phyloP scores from a whole-genome alignment of 257 asterid genomes.

The Lantana camara region DNA sequence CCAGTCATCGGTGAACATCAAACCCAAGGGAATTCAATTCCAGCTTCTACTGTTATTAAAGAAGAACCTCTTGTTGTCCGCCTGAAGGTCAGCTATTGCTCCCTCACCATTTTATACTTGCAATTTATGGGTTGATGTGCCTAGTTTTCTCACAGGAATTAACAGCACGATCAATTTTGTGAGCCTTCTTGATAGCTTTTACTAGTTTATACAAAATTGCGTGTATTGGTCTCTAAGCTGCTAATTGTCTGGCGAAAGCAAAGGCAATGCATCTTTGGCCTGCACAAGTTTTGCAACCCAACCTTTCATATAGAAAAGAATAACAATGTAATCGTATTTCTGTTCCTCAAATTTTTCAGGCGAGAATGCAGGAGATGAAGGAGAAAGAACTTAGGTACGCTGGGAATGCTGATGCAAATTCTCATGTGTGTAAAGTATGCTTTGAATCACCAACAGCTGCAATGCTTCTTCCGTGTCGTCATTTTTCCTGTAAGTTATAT shows the following conservation, averaged over 20 bases:
- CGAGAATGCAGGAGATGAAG: slow-evolving; percentile 95
- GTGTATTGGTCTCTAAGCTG: not conserved
- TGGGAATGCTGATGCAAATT: slow-evolving; percentile 79
- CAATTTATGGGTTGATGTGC: not conserved
- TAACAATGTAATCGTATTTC: slow-evolving; percentile 15
- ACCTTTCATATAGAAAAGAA: slow-evolving; percentile 7
- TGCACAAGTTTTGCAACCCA: not conserved
- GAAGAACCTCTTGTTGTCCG: slow-evolving; percentile 92
- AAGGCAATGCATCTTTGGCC: not conserved
- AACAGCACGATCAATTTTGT: not conserved
- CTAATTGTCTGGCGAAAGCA: not conserved
- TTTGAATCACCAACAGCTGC: slow-evolving; percentile 89
- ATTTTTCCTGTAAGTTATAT: slow-evolving; percentile 81
- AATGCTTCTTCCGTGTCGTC: slow-evolving; percentile 99
- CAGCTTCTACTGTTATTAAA: slow-evolving; percentile 44
- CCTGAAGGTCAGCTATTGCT: slow-evolving; percentile 58
- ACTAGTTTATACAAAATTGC: not conserved
- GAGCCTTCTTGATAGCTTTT: slow-evolving; percentile 1
- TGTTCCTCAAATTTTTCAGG: slow-evolving; percentile 45
- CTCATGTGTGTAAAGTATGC: slow-evolving; percentile 91
- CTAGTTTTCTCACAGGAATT: not conserved
- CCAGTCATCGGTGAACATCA: slow-evolving; percentile 38
- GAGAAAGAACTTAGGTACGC: slow-evolving; percentile 70
- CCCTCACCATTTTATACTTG: slow-evolving; percentile 5
- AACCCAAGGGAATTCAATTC: slow-evolving; percentile 36